Evolutionary conservation across 805 yeast genomes (phyloP).

Genomic region (Candida quercuum): DNA sequence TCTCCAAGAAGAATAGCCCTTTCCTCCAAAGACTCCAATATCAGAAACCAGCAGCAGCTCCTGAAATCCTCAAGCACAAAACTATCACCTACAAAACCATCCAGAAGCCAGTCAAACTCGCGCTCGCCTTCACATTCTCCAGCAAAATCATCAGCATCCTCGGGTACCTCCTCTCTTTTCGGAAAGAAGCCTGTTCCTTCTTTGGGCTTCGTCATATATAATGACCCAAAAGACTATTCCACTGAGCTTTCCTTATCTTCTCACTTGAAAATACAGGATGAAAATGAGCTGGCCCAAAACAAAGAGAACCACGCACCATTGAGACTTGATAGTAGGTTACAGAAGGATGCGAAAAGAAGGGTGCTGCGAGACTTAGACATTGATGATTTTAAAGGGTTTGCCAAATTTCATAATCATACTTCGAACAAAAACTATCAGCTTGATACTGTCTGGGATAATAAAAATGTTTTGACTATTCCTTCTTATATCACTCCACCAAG

Average conservation of each 20-base stretch:
- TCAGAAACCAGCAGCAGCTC: conserved; percentile 10
- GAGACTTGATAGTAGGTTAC: not conserved
- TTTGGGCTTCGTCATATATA: conserved; percentile 20
- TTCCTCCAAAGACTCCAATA: conserved; percentile 21
- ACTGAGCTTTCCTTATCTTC: conserved; percentile 12
- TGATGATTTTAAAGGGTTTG: conserved; percentile 12
- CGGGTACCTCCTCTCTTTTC: not conserved
- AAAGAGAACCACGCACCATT: conserved; percentile 16
- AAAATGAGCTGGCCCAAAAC: conserved; percentile 12
- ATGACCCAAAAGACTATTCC: conserved; percentile 20
- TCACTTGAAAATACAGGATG: conserved; percentile 10
- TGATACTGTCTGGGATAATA: conserved; percentile 14
- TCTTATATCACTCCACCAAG: conserved; percentile 24
- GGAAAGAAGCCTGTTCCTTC: conserved; percentile 7
- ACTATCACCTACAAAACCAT: conserved; percentile 8
- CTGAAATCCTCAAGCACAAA: conserved; percentile 12
- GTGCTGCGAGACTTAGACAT: conserved; percentile 15
- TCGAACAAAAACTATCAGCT: conserved; percentile 5
- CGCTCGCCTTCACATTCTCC: not conserved
- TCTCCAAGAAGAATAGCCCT: conserved; percentile 20
- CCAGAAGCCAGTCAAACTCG: not conserved
- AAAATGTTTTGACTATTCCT: conserved; percentile 12
- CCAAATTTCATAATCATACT: conserved; percentile 8
- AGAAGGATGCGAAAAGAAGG: conserved; percentile 1
- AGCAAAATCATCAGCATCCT: conserved; percentile 2